Percentiles rank a stretch among this genome's conserved stretches.
Evolutionary conservation across 768 basidiomycete species (phyloP).

Genomic region (Hericium erinaceus): DNA sequence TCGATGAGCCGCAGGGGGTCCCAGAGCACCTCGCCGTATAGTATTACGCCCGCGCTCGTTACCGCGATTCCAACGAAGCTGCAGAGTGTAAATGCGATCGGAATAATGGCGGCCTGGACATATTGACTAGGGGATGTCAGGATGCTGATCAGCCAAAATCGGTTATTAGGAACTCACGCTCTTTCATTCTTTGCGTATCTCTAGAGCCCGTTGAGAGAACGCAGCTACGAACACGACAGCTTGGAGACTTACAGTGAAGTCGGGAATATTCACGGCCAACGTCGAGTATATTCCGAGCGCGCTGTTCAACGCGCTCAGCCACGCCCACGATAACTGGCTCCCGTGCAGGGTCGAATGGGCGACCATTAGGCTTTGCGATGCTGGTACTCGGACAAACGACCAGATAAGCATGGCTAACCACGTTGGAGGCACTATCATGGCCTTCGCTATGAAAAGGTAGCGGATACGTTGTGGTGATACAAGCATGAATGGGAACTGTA

Average conservation of each 20-base stretch:
- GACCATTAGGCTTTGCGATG: constrained; percentile 47
- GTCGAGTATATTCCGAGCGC: constrained; percentile 69
- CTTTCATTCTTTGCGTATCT: constrained; percentile 65
- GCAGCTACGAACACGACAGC: neutral
- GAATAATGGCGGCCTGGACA: constrained; percentile 68
- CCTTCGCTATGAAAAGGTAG: constrained; percentile 54
- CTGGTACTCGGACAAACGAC: constrained; percentile 55
- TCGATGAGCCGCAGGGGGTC: constrained; percentile 71
- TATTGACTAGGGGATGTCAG: constrained; percentile 41
- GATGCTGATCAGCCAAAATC: neutral
- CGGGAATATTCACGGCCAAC: constrained; percentile 72
- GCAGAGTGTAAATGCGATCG: constrained; percentile 63
- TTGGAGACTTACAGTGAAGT: constrained; percentile 52
- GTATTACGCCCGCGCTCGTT: constrained; percentile 61
- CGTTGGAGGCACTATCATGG: constrained; percentile 49
- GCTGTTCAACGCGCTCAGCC: constrained; percentile 69
- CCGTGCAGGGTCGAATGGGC: constrained; percentile 44
- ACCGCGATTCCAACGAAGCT: constrained; percentile 78
- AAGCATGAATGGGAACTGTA: constrained; percentile 70
- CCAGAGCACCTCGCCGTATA: constrained; percentile 65
- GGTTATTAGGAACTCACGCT: constrained; percentile 32
- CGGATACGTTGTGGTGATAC: constrained; percentile 72
- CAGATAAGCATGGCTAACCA: constrained; percentile 72
- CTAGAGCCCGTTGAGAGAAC: constrained; percentile 18
- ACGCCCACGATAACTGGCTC: constrained; percentile 59